Conservation (phyloP, 1,139 yeast species). For the Debaryomyces nepalensis region DNA sequence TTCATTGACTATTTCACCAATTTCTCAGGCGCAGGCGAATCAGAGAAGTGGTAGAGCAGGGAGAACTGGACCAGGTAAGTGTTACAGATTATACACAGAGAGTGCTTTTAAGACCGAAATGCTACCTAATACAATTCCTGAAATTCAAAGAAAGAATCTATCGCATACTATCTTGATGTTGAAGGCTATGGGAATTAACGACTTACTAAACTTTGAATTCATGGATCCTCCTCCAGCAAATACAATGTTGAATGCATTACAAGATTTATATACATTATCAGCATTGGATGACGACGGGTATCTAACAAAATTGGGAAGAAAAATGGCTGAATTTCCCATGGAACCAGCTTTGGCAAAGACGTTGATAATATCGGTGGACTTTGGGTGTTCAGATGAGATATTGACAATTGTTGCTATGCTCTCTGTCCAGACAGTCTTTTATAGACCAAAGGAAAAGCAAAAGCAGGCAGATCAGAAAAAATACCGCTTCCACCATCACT, state of each 20-base stretch:
- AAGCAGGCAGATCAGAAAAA: constrained; percentile 75
- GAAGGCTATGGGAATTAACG: constrained; percentile 94
- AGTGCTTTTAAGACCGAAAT: constrained; percentile 72
- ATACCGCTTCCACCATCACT: constrained; percentile 72
- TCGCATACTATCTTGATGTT: constrained; percentile 85
- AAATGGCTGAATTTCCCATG: constrained; percentile 95
- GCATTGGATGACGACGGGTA: constrained; percentile 83
- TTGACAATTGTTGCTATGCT: constrained; percentile 89
- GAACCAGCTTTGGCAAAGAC: constrained; percentile 90
- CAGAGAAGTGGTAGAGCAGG: constrained; percentile 89
- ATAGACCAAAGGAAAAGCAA: constrained; percentile 81
- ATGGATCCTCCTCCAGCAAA: constrained; percentile 93
- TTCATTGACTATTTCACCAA: constrained; percentile 70
- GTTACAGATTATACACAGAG: constrained; percentile 76
- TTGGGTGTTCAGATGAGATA: constrained; percentile 81
- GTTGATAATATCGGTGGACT: constrained; percentile 71
- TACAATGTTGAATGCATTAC: constrained; percentile 77
- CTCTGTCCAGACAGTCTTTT: constrained; percentile 83
- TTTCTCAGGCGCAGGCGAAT: constrained; percentile 82
- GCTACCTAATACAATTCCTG: constrained; percentile 86
- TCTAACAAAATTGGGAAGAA: constrained; percentile 73
- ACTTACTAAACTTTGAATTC: constrained; percentile 78
- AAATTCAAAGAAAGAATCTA: constrained; percentile 88
- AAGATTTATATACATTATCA: constrained; percentile 78
- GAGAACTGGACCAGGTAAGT: constrained; percentile 84